These are phyloP conservation scores for Komagataella phaffii DNA, from an alignment of 805 yeast species.

Conservation along the genomic window DNA sequence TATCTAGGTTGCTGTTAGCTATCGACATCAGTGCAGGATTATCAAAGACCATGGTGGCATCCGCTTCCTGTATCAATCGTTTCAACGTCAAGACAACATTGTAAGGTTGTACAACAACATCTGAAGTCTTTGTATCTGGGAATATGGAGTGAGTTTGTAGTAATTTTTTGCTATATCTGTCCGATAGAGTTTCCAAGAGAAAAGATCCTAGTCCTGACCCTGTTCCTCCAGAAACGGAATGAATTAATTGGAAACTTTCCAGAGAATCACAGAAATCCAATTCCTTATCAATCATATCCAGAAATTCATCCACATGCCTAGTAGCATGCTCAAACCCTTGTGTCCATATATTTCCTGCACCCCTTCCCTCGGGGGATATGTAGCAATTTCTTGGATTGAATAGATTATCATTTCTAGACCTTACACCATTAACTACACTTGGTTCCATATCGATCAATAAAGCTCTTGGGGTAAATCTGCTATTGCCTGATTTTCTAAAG, in stretches of 20 bases:
- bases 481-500: slow-evolving; percentile 56
- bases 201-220: slow-evolving; percentile 93
- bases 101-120: slow-evolving; percentile 97
- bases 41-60: slow-evolving; percentile 81
- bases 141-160: slow-evolving; percentile 80
- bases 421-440: slow-evolving; percentile 58
- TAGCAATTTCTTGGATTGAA: slow-evolving; percentile 78
- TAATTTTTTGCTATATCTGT: slow-evolving; percentile 71
- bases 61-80: slow-evolving; percentile 73
- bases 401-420: slow-evolving; percentile 34
- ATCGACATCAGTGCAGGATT: slow-evolving; percentile 71
- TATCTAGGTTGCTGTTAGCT: slow-evolving; percentile 49
- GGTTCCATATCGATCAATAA: slow-evolving; percentile 84
- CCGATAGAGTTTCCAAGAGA: slow-evolving; percentile 64
- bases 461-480: slow-evolving; percentile 81
- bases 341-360: slow-evolving; percentile 96
- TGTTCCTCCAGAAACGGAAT: slow-evolving; percentile 97
- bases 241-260: slow-evolving; percentile 83
- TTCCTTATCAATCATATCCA: slow-evolving; percentile 80
- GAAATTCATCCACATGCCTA: slow-evolving; percentile 52
- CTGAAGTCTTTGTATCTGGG: slow-evolving; percentile 64
- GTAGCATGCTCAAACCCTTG: slow-evolving; percentile 75
- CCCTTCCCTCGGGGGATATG: slow-evolving; percentile 68
- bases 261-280: slow-evolving; percentile 81
- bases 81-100: slow-evolving; percentile 75